These are phyloP conservation scores for Bidens hawaiensis DNA, from an alignment of 140 eudicot species.

Conservation along the genomic window DNA sequence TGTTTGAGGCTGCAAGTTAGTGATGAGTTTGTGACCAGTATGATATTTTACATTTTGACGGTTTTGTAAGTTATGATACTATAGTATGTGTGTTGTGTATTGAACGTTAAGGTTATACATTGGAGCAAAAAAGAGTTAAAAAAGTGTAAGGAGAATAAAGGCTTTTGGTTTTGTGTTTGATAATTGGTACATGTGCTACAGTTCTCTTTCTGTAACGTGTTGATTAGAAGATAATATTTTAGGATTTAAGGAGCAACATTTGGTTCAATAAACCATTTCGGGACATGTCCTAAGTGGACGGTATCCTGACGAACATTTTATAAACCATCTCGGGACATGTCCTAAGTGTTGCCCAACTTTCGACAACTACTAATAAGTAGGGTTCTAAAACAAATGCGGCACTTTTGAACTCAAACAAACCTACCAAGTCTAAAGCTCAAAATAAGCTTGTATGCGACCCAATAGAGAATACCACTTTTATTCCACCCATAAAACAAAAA, in stretches of 20 bases:
- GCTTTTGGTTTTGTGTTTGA: background rate
- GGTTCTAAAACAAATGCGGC: too few relatives aligned
- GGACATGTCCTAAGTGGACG: background rate
- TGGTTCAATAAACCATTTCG: too few relatives aligned
- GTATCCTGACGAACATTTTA: background rate
- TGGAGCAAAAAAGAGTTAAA: background rate
- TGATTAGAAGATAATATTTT: background rate
- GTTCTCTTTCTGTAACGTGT: background rate
- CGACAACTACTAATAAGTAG: too few relatives aligned
- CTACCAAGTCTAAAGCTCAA: too few relatives aligned
- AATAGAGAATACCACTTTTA: too few relatives aligned
- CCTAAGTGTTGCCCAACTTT: too few relatives aligned
- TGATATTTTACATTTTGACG: background rate
- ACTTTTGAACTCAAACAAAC: too few relatives aligned
- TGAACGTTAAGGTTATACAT: conserved; percentile 8
- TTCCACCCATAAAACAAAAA: too few relatives aligned
- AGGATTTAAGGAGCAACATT: background rate
- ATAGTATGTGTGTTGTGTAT: conserved; percentile 11
- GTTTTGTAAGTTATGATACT: conserved; percentile 14
- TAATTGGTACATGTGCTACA: conserved; percentile 4
- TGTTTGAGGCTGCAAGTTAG: background rate
- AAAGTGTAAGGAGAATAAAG: background rate
- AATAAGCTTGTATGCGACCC: too few relatives aligned
- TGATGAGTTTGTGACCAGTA: background rate
- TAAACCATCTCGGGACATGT: background rate